phyloP scores from a whole-genome alignment of 192 early-diverging fungal genomes.

The Coemansia sp. region DNA sequence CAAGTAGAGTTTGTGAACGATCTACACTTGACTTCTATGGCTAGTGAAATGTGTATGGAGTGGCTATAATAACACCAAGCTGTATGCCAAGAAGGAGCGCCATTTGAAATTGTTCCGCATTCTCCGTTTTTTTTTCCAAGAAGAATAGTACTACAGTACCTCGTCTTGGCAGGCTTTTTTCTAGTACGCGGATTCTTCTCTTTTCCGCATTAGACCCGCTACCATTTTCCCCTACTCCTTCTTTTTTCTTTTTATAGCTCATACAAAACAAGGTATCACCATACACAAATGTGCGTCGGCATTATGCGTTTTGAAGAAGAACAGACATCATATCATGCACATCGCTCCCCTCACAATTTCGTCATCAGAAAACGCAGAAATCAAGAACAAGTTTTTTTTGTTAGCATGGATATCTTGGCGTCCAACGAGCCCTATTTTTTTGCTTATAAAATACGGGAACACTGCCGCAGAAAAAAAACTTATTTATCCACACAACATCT shows the following conservation, averaged over 20 bases:
- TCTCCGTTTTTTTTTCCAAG: neutral
- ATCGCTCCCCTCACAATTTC: neutral
- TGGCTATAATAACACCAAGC: neutral
- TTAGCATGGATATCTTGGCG: constrained; percentile 1
- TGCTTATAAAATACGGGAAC: neutral
- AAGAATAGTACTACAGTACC: neutral
- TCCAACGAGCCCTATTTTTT: neutral
- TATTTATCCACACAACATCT: neutral
- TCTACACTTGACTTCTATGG: neutral
- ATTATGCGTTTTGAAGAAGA: neutral
- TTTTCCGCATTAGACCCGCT: constrained; percentile 11
- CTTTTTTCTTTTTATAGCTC: neutral
- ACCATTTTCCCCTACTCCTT: neutral
- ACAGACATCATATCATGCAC: neutral
- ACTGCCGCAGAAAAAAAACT: neutral
- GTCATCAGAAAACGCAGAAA: neutral
- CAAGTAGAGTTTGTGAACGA: neutral
- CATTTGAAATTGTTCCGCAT: neutral
- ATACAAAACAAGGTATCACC: constrained; percentile 2
- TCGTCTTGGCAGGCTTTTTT: neutral
- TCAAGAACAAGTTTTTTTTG: neutral
- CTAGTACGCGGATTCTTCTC: neutral
- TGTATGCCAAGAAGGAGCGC: neutral
- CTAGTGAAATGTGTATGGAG: neutral
- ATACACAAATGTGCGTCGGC: constrained; percentile 1